phyloP scores from a whole-genome alignment of 179 eudicot genomes.

The Carnegiea gigantea region DNA sequence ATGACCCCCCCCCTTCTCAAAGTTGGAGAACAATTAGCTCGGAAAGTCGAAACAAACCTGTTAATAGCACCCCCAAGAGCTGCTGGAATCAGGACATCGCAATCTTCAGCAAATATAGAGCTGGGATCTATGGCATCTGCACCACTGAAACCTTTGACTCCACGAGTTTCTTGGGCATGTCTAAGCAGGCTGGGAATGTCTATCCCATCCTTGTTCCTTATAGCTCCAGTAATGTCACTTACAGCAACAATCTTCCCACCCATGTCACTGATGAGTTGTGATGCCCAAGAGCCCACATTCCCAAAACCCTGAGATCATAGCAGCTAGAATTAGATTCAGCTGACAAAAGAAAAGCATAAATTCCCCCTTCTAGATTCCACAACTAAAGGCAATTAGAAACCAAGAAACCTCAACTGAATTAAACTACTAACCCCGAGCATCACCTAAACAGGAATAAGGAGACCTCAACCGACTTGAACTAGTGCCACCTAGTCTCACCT shows the following conservation, averaged over 20 bases:
- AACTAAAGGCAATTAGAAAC: neutral
- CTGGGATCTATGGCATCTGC: slow-evolving; percentile 56
- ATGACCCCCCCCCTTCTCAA: neutral
- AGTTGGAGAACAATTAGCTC: neutral
- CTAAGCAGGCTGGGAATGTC: slow-evolving; percentile 68
- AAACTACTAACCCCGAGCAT: too few species aligned
- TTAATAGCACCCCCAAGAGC: slow-evolving; percentile 99
- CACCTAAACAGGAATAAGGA: too few species aligned
- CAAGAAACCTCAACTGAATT: too few species aligned
- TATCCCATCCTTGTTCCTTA: slow-evolving; percentile 73
- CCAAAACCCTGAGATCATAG: slow-evolving; percentile 73
- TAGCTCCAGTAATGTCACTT: slow-evolving; percentile 88
- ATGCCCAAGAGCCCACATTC: slow-evolving; percentile 98
- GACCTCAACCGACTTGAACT: neutral
- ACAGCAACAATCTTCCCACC: slow-evolving; percentile 92
- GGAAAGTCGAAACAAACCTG: slow-evolving; percentile 38
- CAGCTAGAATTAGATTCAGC: slow-evolving; percentile 12
- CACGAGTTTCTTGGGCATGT: slow-evolving; percentile 64
- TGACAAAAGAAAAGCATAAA: neutral
- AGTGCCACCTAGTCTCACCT: neutral
- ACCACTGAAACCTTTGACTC: slow-evolving; percentile 74
- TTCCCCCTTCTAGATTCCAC: neutral
- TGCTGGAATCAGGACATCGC: slow-evolving; percentile 94
- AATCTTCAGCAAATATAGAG: slow-evolving; percentile 81
- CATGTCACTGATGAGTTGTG: slow-evolving; percentile 68